A percentile compares a stretch with the other conserved stretches of the same genome.
These are phyloP conservation scores for Phyllosticta citriasiana DNA, from an alignment of 2,329 filamentous ascomycete species.

Conservation along the genomic window DNA sequence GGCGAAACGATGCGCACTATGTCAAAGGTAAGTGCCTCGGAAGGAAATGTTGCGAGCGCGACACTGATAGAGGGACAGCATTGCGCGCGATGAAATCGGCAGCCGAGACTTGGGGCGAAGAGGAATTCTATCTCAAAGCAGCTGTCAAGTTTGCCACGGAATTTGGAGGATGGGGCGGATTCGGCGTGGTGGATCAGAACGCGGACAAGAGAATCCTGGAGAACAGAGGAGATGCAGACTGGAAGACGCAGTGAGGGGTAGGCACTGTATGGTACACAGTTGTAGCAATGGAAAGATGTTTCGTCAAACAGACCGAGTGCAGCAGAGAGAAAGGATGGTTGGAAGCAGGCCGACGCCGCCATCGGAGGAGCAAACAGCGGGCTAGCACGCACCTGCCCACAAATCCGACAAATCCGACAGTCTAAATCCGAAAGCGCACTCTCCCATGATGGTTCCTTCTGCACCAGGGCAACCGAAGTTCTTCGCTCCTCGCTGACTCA, in stretches of 20 bases:
- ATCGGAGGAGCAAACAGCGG: not conserved
- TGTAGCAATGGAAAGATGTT: not conserved
- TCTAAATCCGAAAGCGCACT: not conserved
- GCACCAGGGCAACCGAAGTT: no score
- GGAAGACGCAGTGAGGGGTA: not conserved
- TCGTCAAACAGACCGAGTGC: not conserved
- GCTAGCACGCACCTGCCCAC: not conserved
- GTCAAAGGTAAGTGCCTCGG: slow-evolving; percentile 52
- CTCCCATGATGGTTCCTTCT: no score
- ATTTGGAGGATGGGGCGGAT: slow-evolving; percentile 58
- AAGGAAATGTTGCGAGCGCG: not conserved
- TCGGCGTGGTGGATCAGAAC: slow-evolving; percentile 17
- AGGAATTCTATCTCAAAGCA: slow-evolving; percentile 54
- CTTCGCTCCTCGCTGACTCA: not conserved
- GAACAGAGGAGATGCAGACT: not conserved
- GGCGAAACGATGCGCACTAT: slow-evolving; percentile 68
- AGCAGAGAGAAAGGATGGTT: not conserved
- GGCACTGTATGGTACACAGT: not conserved
- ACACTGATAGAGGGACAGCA: slow-evolving; percentile 31
- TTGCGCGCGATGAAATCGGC: slow-evolving; percentile 67
- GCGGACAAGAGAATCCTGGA: not conserved
- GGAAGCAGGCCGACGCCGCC: not conserved
- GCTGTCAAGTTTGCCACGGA: slow-evolving; percentile 65
- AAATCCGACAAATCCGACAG: not conserved
- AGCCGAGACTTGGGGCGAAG: slow-evolving; percentile 64